Conservation (phyloP, 2,329 filamentous ascomycete genomes). For the Aspergillus fijiensis region DNA sequence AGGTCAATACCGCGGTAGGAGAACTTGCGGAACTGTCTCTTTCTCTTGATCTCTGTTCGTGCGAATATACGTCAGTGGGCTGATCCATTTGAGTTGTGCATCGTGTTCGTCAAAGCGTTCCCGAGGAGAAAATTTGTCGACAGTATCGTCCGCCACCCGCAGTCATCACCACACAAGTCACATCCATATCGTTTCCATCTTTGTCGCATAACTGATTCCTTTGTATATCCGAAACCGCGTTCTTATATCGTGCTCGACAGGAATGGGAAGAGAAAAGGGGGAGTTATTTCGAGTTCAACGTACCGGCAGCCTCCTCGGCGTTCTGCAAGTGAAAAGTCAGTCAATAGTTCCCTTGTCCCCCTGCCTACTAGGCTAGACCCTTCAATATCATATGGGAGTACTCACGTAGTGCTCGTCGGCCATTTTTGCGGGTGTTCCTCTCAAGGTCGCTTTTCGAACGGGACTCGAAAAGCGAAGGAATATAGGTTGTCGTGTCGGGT, state of each 20-base stretch:
- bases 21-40: conserved; percentile 99
- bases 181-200: conserved; percentile 15
- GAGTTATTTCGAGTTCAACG: conserved; percentile 34
- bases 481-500: conserved; percentile 40
- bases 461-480: conserved; percentile 48
- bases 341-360: conserved; percentile 18
- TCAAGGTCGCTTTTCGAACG: conserved; percentile 46
- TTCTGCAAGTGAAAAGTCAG: conserved; percentile 62
- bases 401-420: conserved; percentile 86
- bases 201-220: conserved; percentile 6
- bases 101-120: conserved; percentile 12
- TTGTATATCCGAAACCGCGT: conserved; percentile 5
- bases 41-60: conserved; percentile 90
- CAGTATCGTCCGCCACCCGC: neutral
- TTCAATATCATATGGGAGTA: conserved; percentile 32
- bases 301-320: conserved; percentile 90
- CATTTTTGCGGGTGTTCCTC: conserved; percentile 65
- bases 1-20: conserved; percentile 99
- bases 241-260: conserved; percentile 5
- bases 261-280: conserved; percentile 16
- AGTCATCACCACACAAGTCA: conserved; percentile 16
- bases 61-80: conserved; percentile 33
- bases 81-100: conserved; percentile 14
- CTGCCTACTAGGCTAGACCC: neutral
- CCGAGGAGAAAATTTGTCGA: neutral